These are phyloP conservation scores for Boletus tomentosulus DNA, from an alignment of 768 basidiomycete genomes.

Conservation along the genomic window DNA sequence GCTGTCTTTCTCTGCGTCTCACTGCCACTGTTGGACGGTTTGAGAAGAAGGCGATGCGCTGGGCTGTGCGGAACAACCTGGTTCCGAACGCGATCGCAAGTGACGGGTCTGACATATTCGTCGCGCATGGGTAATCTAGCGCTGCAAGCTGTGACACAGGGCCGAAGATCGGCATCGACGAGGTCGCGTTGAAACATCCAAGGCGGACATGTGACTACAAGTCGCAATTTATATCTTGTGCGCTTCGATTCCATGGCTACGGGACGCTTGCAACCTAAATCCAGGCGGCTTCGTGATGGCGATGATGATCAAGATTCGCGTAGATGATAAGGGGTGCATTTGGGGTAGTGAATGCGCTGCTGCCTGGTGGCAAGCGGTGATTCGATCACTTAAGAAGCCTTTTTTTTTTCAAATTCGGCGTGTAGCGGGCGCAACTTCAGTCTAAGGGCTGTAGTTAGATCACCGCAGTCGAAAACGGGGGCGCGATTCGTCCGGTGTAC, in stretches of 20 bases:
- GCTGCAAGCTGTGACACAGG: neutral
- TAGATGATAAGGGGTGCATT: neutral
- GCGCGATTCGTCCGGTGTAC: neutral
- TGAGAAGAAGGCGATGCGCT: too few species aligned
- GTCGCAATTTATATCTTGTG: neutral
- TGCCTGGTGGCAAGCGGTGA: neutral
- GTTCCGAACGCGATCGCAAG: neutral
- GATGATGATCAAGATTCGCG: neutral
- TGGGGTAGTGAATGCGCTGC: neutral
- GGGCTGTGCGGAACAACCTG: neutral
- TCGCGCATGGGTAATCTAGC: neutral
- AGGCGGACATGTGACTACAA: neutral
- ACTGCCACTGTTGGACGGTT: neutral
- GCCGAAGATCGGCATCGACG: neutral
- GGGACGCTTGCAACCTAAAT: neutral
- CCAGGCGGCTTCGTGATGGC: neutral
- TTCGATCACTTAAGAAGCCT: neutral
- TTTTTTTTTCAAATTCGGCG: neutral
- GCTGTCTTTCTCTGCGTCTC: neutral
- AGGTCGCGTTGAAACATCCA: neutral
- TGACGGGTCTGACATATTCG: neutral
- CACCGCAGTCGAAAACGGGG: neutral
- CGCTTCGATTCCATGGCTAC: neutral
- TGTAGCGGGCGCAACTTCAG: neutral
- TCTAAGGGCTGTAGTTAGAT: too few species aligned